phyloP scores from a whole-genome alignment of 2,329 filamentous ascomycete species.

The Microascus cirrosus region DNA sequence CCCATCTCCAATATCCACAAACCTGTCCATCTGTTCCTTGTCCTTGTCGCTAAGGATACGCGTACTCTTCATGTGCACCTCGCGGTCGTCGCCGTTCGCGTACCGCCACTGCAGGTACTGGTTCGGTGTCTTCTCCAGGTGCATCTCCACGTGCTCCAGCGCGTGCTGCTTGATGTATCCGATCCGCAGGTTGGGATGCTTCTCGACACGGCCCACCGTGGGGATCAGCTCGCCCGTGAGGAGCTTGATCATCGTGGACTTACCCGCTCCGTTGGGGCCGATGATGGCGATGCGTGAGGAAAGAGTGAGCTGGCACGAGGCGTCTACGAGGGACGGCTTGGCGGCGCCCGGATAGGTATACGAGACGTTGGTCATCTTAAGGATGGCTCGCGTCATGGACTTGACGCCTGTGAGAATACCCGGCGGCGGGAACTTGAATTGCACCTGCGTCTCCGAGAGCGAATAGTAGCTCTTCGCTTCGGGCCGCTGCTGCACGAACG shows the following conservation, averaged over 20 bases:
- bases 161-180: conserved; percentile 99
- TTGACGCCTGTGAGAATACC: conserved; percentile 94
- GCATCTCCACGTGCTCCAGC: conserved; percentile 98
- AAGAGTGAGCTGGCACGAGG: conserved; percentile 76
- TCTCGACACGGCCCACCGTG: conserved; percentile 78
- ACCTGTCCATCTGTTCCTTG: conserved; percentile 82
- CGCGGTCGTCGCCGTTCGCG: conserved; percentile 90
- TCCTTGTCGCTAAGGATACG: conserved; percentile 80
- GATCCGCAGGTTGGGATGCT: conserved; percentile 96
- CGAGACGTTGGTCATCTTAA: conserved; percentile 84
- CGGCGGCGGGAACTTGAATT: conserved; percentile 97
- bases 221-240: conserved; percentile 87
- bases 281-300: conserved; percentile 95
- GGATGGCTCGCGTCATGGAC: conserved; percentile 84
- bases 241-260: conserved; percentile 96
- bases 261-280: conserved; percentile 93
- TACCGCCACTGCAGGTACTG: conserved; percentile 99
- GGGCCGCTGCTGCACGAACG: conserved; percentile 79
- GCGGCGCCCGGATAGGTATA: conserved; percentile 86
- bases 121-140: conserved; percentile 97
- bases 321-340: conserved; percentile 80
- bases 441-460: conserved; percentile 72
- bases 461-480: conserved; percentile 99
- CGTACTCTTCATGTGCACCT: conserved; percentile 96
- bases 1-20: conserved; percentile 75